phyloP scores from a whole-genome alignment of 352 stramenopile genomes.

The Saprolegnia diclina region DNA sequence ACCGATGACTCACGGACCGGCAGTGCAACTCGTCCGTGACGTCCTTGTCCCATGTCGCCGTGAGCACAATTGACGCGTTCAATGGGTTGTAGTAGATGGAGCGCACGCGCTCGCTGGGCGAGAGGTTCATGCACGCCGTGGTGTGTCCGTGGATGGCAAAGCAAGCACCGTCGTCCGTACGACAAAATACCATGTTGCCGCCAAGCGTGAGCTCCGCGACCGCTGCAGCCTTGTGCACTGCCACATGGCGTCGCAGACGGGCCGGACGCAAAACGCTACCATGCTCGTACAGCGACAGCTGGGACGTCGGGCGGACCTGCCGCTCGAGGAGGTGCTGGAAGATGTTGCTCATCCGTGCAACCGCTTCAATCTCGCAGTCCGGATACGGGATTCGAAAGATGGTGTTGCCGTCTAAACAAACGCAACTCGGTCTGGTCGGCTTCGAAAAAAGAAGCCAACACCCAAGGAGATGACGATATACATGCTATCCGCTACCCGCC shows the following conservation, averaged over 20 bases:
- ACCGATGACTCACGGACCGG: slow-evolving; percentile 25
- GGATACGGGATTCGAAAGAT: neutral
- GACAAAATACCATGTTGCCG: neutral
- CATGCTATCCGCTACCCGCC: too few relatives aligned
- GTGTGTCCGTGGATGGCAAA: neutral
- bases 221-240: neutral
- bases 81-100: slow-evolving; percentile 20
- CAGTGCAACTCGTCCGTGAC: slow-evolving; percentile 24
- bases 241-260: neutral
- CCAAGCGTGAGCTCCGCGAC: neutral
- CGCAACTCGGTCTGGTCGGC: neutral
- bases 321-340: neutral
- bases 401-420: neutral
- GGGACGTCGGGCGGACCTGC: neutral
- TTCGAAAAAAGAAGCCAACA: neutral
- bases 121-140: neutral
- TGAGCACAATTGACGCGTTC: slow-evolving; percentile 28
- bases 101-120: neutral
- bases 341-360: neutral
- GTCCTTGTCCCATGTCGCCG: slow-evolving; percentile 25
- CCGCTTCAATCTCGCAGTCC: neutral
- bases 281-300: neutral
- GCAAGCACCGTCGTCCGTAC: neutral
- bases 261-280: neutral
- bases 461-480: too few relatives aligned